These are phyloP conservation scores for Dillenia suffruticosa DNA, from an alignment of 164 flowering plant species.

Conservation along the genomic window DNA sequence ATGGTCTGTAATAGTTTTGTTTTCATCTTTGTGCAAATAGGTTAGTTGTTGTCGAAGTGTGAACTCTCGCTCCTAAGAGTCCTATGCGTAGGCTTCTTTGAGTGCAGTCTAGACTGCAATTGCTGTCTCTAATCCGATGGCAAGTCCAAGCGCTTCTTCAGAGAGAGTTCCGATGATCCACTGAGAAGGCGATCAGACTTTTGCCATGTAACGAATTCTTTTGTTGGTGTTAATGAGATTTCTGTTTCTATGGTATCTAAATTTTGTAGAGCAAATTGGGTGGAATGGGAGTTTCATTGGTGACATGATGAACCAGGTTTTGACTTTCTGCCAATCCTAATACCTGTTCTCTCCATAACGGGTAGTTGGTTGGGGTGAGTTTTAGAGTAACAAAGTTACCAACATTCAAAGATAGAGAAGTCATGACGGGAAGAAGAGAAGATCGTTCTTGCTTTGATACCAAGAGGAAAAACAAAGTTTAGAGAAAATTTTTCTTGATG, in stretches of 20 bases:
- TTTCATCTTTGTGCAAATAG: neutral
- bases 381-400: conserved; percentile 7
- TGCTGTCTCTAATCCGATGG: neutral
- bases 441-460: neutral
- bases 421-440: conserved; percentile 2
- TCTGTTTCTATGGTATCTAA: neutral
- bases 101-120: neutral
- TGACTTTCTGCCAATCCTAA: conserved; percentile 8
- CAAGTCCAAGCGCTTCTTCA: neutral
- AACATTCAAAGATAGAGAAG: conserved; percentile 6
- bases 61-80: conserved; percentile 5
- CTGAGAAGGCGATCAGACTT: conserved; percentile 2
- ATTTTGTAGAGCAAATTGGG: neutral
- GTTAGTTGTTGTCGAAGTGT: neutral
- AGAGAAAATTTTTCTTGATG: no score
- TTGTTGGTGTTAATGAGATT: neutral
- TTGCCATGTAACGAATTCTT: neutral
- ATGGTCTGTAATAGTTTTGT: neutral
- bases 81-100: conserved; percentile 3
- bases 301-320: conserved; percentile 5
- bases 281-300: neutral
- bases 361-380: conserved; percentile 5
- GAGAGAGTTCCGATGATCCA: conserved; percentile 4
- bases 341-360: conserved; percentile 5
- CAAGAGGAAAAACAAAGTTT: neutral